Conservation (phyloP, 129 eudicot species). For the Pulicaria dysenterica region DNA sequence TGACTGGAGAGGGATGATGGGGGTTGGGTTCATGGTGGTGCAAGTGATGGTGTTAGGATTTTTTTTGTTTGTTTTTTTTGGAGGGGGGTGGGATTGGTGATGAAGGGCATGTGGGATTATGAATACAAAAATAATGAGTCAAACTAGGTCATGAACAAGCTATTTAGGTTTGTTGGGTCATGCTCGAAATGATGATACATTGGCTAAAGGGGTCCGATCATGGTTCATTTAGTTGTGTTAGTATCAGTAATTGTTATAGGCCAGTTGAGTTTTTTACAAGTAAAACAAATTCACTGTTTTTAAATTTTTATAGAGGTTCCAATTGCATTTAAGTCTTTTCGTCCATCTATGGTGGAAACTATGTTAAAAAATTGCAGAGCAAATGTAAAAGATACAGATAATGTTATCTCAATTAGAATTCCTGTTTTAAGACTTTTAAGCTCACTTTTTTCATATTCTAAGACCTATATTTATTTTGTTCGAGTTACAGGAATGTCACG, state of each 20-base stretch:
- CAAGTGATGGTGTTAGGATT: no score
- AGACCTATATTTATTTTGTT: slow-evolving; percentile 5
- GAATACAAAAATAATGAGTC: no score
- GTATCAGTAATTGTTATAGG: not conserved
- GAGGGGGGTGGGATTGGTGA: not conserved
- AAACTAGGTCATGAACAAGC: no score
- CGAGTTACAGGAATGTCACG: slow-evolving; percentile 52
- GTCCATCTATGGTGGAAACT: not conserved
- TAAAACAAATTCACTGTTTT: not conserved
- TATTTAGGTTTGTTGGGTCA: no score
- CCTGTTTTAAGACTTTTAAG: not conserved
- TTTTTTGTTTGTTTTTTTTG: not conserved
- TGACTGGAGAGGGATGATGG: not conserved
- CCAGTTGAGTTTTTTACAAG: not conserved
- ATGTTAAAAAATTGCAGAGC: not conserved
- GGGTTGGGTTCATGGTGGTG: not conserved
- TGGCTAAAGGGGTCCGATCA: no score
- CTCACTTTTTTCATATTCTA: not conserved
- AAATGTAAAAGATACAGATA: not conserved
- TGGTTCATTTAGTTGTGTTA: no score
- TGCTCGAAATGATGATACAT: no score
- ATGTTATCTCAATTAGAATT: no score
- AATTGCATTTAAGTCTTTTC: not conserved
- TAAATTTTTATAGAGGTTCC: not conserved
- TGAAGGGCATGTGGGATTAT: not conserved